Percentiles rank a stretch among this genome's conserved stretches.
phyloP scores from a whole-genome alignment of 1,284 basidiomycete species.

The Pseudozyma pruni region DNA sequence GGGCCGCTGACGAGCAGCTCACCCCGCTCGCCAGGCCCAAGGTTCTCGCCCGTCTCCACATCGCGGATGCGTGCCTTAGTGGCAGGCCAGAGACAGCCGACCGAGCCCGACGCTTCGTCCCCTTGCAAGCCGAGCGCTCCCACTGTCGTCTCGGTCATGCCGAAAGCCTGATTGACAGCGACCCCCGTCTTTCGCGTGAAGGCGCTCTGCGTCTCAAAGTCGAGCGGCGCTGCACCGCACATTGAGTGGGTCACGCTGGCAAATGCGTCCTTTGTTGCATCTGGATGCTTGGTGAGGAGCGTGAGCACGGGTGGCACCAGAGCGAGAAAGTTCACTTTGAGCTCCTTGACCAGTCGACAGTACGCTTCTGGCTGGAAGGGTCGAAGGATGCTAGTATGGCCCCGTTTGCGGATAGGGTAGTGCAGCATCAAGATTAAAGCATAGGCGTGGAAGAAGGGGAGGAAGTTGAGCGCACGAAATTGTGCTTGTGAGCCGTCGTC shows the following conservation, averaged over 20 bases:
- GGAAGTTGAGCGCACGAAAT: constrained; percentile 26
- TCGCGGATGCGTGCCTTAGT: constrained; percentile 36
- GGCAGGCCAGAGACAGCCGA: constrained; percentile 29
- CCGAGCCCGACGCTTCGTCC: constrained; percentile 17
- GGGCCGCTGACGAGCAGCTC: constrained; percentile 38
- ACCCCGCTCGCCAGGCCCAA: constrained; percentile 36
- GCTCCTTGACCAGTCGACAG: constrained; percentile 26
- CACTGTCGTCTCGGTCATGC: constrained; percentile 54
- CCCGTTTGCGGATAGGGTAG: constrained; percentile 14
- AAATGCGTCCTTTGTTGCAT: constrained; percentile 17
- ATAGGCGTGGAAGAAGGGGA: constrained; percentile 51
- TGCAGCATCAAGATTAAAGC: constrained; percentile 25
- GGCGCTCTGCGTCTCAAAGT: constrained; percentile 20
- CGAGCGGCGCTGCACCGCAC: constrained; percentile 45
- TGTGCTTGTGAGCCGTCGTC: constrained; percentile 3
- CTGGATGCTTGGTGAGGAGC: constrained; percentile 24
- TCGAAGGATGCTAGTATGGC: constrained; percentile 14
- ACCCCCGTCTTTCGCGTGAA: constrained; percentile 38
- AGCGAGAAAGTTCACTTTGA: constrained; percentile 20
- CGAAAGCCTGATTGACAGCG: constrained; percentile 34
- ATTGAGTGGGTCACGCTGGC: constrained; percentile 8
- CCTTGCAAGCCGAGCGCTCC: constrained; percentile 28
- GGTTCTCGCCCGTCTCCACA: constrained; percentile 32
- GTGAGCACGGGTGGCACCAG: constrained; percentile 41
- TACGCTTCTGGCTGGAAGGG: constrained; percentile 36